These are phyloP conservation scores for Penicillium janthinellum DNA, from an alignment of 2,329 filamentous ascomycete species.

Conservation along the genomic window DNA sequence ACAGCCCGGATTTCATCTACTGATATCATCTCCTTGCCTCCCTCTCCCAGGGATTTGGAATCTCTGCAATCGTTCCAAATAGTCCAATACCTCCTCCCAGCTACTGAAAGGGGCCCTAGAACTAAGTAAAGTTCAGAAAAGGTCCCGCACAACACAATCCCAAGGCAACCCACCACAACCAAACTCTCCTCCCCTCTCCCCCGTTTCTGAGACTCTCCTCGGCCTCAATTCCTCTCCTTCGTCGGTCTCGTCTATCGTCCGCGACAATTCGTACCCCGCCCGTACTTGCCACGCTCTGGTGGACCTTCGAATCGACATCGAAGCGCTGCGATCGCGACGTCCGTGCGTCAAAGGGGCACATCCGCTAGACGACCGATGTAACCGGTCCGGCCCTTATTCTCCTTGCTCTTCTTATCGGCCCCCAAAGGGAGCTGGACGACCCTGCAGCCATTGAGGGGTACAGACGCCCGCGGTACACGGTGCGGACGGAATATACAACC, in stretches of 20 bases:
- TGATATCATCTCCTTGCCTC: neutral
- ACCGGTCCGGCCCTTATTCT: constrained; percentile 17
- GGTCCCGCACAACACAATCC: constrained; percentile 8
- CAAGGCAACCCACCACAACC: constrained; percentile 9
- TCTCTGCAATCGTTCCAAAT: too few species aligned
- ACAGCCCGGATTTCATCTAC: neutral
- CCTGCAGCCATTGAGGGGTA: constrained; percentile 15
- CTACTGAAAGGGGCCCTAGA: neutral
- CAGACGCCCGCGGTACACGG: constrained; percentile 11
- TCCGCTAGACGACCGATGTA: constrained; percentile 23
- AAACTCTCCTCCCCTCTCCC: constrained; percentile 4
- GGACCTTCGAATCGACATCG: constrained; percentile 7
- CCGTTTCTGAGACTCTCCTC: constrained; percentile 1
- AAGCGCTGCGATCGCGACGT: constrained; percentile 16
- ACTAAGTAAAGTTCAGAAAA: neutral
- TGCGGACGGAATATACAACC: neutral
- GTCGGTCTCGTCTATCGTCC: neutral
- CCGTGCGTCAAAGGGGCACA: constrained; percentile 20
- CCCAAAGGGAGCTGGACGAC: constrained; percentile 13
- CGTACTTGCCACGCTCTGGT: constrained; percentile 1
- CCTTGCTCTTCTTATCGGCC: constrained; percentile 16
- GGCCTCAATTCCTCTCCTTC: constrained; percentile 9
- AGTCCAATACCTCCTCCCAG: too few species aligned
- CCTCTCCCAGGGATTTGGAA: neutral
- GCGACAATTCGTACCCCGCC: neutral